Percentiles rank a stretch among this genome's conserved stretches.
Evolutionary conservation across 768 basidiomycete genomes (phyloP).

Genomic region (Pisolithus sp.): DNA sequence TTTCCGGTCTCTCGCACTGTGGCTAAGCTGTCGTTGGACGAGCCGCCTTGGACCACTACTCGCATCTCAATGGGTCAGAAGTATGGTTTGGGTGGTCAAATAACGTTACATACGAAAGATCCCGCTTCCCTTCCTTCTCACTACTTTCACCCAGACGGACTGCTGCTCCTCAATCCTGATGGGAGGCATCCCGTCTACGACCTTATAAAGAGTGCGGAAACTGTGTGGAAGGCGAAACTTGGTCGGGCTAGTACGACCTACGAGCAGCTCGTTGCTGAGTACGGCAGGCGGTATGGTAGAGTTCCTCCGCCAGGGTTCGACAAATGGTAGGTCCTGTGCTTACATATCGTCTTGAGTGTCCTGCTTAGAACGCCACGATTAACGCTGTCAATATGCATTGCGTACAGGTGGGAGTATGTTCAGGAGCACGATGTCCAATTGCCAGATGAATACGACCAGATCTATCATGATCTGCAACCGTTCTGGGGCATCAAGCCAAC

Average conservation of each 20-base stretch:
- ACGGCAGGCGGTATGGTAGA: slow-evolving; percentile 31
- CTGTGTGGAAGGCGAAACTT: slow-evolving; percentile 34
- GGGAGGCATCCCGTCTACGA: slow-evolving; percentile 41
- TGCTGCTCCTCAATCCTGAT: slow-evolving; percentile 31
- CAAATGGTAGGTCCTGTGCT: slow-evolving; percentile 31
- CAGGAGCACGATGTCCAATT: slow-evolving; percentile 39
- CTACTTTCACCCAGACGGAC: slow-evolving; percentile 24
- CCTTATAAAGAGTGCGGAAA: slow-evolving; percentile 33
- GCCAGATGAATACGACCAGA: slow-evolving; percentile 51
- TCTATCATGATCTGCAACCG: slow-evolving; percentile 36
- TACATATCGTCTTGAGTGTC: not conserved
- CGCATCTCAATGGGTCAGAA: not conserved
- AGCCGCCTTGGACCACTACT: not conserved
- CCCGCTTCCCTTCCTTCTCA: slow-evolving; percentile 28
- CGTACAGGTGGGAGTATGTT: slow-evolving; percentile 41
- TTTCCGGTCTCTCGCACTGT: not conserved
- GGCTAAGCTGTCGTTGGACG: not conserved
- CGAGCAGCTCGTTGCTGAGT: slow-evolving; percentile 34
- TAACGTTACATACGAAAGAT: not conserved
- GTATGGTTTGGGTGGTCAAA: not conserved
- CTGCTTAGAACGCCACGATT: too few species aligned
- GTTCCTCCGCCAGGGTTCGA: slow-evolving; percentile 41
- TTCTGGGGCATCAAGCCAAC: slow-evolving; percentile 37
- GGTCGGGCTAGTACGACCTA: slow-evolving; percentile 32
- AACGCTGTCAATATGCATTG: not conserved